Evolutionary conservation across 2,329 filamentous ascomycete genomes (phyloP).

Genomic region (Nakataea oryzae): DNA sequence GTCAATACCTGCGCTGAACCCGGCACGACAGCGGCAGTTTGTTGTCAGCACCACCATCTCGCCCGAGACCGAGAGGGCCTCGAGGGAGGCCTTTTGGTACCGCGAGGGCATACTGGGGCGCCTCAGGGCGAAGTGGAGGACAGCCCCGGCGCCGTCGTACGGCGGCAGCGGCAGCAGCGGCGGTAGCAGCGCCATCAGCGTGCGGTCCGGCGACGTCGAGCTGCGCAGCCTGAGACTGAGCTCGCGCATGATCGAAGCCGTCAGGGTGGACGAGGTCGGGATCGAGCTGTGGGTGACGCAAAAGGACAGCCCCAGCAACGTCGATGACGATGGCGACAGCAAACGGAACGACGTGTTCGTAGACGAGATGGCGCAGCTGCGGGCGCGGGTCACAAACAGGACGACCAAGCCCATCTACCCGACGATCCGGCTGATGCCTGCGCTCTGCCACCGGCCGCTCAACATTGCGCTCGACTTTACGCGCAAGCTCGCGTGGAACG

Average conservation of each 20-base stretch:
- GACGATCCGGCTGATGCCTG: conserved; percentile 66
- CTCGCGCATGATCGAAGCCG: conserved; percentile 69
- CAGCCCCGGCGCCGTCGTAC: conserved; percentile 27
- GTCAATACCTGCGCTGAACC: conserved; percentile 70
- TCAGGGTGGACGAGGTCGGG: conserved; percentile 70
- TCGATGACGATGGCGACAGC: conserved; percentile 9
- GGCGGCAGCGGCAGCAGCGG: conserved; percentile 35
- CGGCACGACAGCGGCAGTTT: conserved; percentile 79
- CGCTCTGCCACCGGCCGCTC: conserved; percentile 61
- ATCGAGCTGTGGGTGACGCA: conserved; percentile 49
- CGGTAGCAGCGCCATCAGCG: not conserved
- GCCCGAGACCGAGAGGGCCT: conserved; percentile 67
- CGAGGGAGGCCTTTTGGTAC: conserved; percentile 84
- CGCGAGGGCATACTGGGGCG: conserved; percentile 67
- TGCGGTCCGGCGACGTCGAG: conserved; percentile 54
- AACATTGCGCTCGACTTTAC: conserved; percentile 71
- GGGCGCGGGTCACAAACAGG: conserved; percentile 65
- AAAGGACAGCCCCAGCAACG: conserved; percentile 4
- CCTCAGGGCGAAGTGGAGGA: conserved; percentile 63
- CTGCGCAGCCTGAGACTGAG: conserved; percentile 65
- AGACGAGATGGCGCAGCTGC: conserved; percentile 60
- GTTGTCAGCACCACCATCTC: conserved; percentile 76
- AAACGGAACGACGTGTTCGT: conserved; percentile 21
- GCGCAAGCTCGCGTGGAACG: conserved; percentile 76
- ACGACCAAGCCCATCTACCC: conserved; percentile 57